Conservation (phyloP, 345 rosid species). For the Populus euphratica region DNA sequence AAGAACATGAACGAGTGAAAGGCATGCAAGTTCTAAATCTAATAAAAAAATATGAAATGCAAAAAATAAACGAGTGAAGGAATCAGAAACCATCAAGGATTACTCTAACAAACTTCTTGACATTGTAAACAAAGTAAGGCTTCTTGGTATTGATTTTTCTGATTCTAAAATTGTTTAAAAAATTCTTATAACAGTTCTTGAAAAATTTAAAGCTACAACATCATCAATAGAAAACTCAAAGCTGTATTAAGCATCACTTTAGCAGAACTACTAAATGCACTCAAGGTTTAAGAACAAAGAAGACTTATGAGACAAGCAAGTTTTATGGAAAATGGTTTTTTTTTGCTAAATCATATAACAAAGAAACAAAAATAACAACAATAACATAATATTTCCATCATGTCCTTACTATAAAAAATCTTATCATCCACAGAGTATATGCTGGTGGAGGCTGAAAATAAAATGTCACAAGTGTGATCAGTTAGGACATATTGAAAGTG, state of each 20-base stretch:
- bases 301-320: not conserved
- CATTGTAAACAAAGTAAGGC: not conserved
- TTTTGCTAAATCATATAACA: not conserved
- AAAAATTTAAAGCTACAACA: too few relatives aligned
- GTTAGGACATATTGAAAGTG: too few relatives aligned
- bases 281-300: not conserved
- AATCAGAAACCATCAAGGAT: not conserved
- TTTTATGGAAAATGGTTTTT: not conserved
- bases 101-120: not conserved
- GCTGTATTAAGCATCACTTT: too few relatives aligned
- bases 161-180: not conserved
- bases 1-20: not conserved
- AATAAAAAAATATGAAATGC: not conserved
- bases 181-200: not conserved
- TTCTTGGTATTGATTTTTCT: not conserved
- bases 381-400: not conserved
- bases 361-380: not conserved
- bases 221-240: too few relatives aligned
- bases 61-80: not conserved
- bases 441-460: too few relatives aligned
- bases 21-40: not conserved
- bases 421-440: not conserved
- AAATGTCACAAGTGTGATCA: too few relatives aligned
- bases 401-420: not conserved
- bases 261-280: not conserved